Conservation (phyloP, 148 eudicot species). For the Rhododendron simsii region DNA sequence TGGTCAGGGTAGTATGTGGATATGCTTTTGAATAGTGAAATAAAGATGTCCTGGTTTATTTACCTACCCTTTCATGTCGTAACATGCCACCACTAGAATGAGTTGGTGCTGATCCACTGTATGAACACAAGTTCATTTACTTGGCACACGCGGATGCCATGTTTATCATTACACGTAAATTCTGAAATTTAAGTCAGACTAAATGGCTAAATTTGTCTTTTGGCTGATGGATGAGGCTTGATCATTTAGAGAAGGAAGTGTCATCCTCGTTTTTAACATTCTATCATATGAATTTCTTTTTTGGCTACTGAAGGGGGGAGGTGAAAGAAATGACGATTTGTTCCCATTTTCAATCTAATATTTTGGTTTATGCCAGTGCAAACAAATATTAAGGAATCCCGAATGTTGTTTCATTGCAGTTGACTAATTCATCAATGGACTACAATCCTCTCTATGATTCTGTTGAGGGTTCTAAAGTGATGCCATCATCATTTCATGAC, state of each 20-base stretch:
- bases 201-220: not conserved
- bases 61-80: not conserved
- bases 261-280: not conserved
- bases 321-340: no score
- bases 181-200: not conserved
- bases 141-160: not conserved
- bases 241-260: not conserved
- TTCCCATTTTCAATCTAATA: not conserved
- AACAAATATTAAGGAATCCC: not conserved
- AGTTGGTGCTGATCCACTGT: not conserved
- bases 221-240: not conserved
- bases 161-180: no score
- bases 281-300: not conserved
- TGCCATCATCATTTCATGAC: conserved; percentile 96
- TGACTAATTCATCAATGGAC: conserved; percentile 70
- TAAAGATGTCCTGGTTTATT: not conserved
- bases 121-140: not conserved
- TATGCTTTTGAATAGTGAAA: not conserved
- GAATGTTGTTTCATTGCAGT: conserved; percentile 35
- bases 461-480: conserved; percentile 64
- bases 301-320: not conserved
- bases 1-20: not conserved
- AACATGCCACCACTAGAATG: not conserved
- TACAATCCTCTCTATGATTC: conserved; percentile 76
- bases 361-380: not conserved